Base-by-base conservation (phyloP, 2,329 filamentous ascomycete species). In the Triangularia verruculosa region DNA sequence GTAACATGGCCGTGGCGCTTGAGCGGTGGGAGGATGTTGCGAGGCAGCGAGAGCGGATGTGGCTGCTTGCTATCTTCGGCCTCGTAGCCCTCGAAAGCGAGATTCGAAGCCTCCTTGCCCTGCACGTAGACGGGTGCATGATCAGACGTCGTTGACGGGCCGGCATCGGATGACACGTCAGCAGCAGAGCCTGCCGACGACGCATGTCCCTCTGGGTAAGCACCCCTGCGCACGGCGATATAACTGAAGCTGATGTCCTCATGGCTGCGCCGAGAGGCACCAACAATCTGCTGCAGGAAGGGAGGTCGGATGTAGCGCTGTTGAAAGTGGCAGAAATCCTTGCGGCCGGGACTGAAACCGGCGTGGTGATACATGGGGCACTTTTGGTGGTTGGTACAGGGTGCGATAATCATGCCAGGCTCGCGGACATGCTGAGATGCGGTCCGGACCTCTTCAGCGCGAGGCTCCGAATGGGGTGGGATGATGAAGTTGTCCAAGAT, bases 241-340 rank as follows among this genome's bases (percentile, higher is more conserved):
- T 97, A 99, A 74, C 91, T 96, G 77, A 93, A 99, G 70, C 92
- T 85, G 13, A 97, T 84, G 72, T 98, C 93, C 74, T 97, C 94
- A 72, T 96, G 91, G 74, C 96, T 97, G 67, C 86, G 86, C 70
- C 88, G 84, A 6, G 80, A 80, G 24, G 85, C 87, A 17, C 86
- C 85, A 20, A 96, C 79, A 55, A 98, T 83, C 55, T 84, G 84
- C 73, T 96, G 92, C 61, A 97, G 82, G 75, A 93, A 97, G 0
- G 82, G 79, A 0, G 95, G 95, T 0, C 93, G 87, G 58, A 93
- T 89, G 74, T 92, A 98, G 55, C 95, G 87, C 78, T 99, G 95
- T 66, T 83, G 85, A 76, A 99, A 98, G 75, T 90, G 91, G 76
- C 95, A 99, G 73, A 89, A 95, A 73, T 98, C 93, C 71, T 93